phyloP scores from a whole-genome alignment of 2,329 filamentous ascomycete species.

The Beauveria bassiana region DNA sequence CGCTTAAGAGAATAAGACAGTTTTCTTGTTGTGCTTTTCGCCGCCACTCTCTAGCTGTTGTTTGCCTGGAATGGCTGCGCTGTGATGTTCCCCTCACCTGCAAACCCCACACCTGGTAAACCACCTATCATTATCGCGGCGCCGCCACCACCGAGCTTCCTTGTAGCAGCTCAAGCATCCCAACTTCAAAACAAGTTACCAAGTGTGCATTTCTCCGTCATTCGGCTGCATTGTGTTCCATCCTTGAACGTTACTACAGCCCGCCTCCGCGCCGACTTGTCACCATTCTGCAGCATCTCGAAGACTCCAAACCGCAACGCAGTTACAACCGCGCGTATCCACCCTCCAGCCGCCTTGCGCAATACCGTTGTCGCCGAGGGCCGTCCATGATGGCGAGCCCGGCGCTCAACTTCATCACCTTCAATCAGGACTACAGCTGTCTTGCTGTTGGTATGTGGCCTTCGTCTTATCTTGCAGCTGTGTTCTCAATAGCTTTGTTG shows the following conservation, averaged over 20 bases:
- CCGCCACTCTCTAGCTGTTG: background rate
- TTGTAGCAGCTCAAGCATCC: background rate
- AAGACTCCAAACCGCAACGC: slow-evolving; percentile 1
- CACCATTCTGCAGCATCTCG: background rate
- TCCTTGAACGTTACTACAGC: background rate
- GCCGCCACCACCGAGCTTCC: background rate
- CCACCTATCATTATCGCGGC: no score
- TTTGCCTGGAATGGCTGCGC: background rate
- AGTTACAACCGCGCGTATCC: background rate
- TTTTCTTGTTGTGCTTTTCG: background rate
- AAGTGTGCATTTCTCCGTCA: slow-evolving; percentile 7
- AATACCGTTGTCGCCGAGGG: slow-evolving; percentile 6
- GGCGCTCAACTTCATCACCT: slow-evolving; percentile 94
- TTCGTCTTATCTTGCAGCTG: background rate
- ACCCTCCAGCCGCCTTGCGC: background rate
- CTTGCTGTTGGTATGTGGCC: slow-evolving; percentile 70
- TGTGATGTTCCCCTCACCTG: background rate
- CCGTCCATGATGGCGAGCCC: slow-evolving; percentile 52
- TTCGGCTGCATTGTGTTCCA: background rate
- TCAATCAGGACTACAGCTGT: slow-evolving; percentile 98
- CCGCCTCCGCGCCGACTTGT: background rate
- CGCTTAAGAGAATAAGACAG: background rate
- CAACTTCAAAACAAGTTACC: slow-evolving; percentile 1
- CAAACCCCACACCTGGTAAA: background rate
- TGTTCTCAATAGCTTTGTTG: background rate